These are phyloP conservation scores for Globisporangium uncinulatum DNA, from an alignment of 352 stramenopile genomes.

Conservation along the genomic window DNA sequence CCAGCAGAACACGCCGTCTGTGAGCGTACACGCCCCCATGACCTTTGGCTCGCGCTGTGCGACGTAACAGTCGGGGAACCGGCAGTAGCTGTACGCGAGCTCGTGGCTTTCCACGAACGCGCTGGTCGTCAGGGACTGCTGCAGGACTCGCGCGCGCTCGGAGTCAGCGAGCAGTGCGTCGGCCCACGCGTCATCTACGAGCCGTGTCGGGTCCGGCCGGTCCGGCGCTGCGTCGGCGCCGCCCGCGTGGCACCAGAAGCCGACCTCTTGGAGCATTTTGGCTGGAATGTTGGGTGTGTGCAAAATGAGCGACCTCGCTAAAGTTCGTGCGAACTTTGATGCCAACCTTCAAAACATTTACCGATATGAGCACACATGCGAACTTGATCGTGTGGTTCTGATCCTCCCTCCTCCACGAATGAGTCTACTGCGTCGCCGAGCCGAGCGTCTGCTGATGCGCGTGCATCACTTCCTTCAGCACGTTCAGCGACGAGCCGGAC, in stretches of 20 bases:
- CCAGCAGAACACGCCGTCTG: slow-evolving; percentile 72
- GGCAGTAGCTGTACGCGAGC: slow-evolving; percentile 77
- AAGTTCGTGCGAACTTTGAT: not conserved
- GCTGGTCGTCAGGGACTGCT: slow-evolving; percentile 50
- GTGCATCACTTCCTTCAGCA: slow-evolving; percentile 14
- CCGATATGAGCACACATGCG: too few relatives aligned
- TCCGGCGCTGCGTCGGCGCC: slow-evolving; percentile 14
- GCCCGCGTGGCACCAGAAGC: slow-evolving; percentile 34
- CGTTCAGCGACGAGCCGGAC: slow-evolving; percentile 20
- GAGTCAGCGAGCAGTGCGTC: slow-evolving; percentile 11
- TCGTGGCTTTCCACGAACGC: slow-evolving; percentile 75
- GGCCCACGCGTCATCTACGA: slow-evolving; percentile 58
- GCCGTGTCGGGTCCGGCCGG: slow-evolving; percentile 33
- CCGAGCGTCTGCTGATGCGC: too few relatives aligned
- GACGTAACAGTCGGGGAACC: slow-evolving; percentile 43
- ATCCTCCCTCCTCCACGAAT: not conserved
- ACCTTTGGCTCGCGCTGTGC: slow-evolving; percentile 29
- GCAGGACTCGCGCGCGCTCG: slow-evolving; percentile 21
- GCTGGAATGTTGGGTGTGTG: not conserved
- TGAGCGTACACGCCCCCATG: slow-evolving; percentile 75
- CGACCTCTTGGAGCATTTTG: slow-evolving; percentile 38
- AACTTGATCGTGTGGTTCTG: too few relatives aligned
- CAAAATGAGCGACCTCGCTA: not conserved
- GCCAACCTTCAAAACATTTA: too few relatives aligned
- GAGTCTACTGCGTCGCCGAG: not conserved